Base-by-base conservation (phyloP, 352 stramenopile genomes). In the Pythium oligandrum region DNA sequence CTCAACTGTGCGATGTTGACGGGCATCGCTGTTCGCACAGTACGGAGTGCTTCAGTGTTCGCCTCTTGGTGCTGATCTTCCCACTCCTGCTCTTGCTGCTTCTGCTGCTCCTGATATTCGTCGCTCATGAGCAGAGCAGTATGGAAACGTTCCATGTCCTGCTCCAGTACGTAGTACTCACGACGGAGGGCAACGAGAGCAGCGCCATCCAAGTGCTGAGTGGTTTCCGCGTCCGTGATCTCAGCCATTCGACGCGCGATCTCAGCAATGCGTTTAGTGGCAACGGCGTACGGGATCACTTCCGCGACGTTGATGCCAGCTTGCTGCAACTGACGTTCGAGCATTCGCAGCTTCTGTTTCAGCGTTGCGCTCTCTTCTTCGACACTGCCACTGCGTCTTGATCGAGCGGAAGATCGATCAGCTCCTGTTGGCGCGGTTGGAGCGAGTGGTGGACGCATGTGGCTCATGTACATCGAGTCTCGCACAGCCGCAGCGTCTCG, bases 131-230 rank as follows among this genome's bases (percentile, higher is more conserved):
- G 65, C n/a, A 97, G 70, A 43, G 89, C 89, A 48, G 77, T 93
- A 68, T 92, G 88, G 55, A 92, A 96, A 48, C 88, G 86, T 57
- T 96, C 85, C 84, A 97, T 96, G 35, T 96, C 77, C 56, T 95
- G 84, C 63, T 97, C 86, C 1, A 97, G 71, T 47, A 80, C 68
- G 50, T 88, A 96, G 52, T 95, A 95, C 57, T 97, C 86, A 26
- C 90, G 83, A 0, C 83, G 73, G 17, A 66, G 39, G 5, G 54
- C 44, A 3, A n/a, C 46, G 7, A 56, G 51, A 50, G 44, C 8
- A 38, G 6, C 30, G 38, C 7, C 1, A 12, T 59, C 44, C 10
- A 45, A 9, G 1, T 86, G 66, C 26, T 73, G 71, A 37, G 53
- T 57, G 44, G 85, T 61, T 51, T 95, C 84, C 33, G 70, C 79